Base-by-base conservation (phyloP, 495 filamentous ascomycete genomes). In the Talaromyces stipitatus region DNA sequence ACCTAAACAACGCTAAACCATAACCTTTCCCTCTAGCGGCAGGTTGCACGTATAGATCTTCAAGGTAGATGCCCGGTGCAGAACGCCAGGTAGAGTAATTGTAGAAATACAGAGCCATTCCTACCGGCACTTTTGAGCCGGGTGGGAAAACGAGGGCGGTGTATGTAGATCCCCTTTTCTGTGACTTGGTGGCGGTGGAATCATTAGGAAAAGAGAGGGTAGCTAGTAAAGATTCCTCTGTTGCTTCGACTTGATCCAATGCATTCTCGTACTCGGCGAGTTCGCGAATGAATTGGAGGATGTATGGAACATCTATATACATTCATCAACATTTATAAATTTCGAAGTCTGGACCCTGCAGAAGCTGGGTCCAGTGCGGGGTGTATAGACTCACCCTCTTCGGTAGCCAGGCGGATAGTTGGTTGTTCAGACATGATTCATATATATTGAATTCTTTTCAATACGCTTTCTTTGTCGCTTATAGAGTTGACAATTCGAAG, bases 51-150 rank as follows among this genome's bases (percentile, higher is more conserved):
- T 88, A 97, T 9, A 98, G 74, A 66, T 98, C 94, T 67, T 98
- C 94, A 11, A 98, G 85, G 65, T 94, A 96, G 61, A 98, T 91
- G 1, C 94, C 94, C 2, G 94, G 87, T 9, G 81, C 80, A 3
- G 86, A 83, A 33, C 86, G 83, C 94, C 94, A 97, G 4, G 94
- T 97, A 57, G 83, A 82, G 66, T 87, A 90, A 66, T 84, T 89
- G 66, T 80, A 77, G 77, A 86, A 90, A 74, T 82, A 88, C 9
- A 88, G 72, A 0, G 82, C 85, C 75, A 85, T 80, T 53, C 80
- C 82, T 4, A 81, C 82, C 45, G 76, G 75, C 30, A 58, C 59
- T 20, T 66, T 1, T 0, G 67, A 66, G 10, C 64, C 61, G 2
- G 71, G 68, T 1, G 72, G 69, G 22, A 62, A 72, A 56, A 72